These are phyloP conservation scores for Kockiozyma suomiensis DNA, from an alignment of 805 yeast species.

Conservation along the genomic window DNA sequence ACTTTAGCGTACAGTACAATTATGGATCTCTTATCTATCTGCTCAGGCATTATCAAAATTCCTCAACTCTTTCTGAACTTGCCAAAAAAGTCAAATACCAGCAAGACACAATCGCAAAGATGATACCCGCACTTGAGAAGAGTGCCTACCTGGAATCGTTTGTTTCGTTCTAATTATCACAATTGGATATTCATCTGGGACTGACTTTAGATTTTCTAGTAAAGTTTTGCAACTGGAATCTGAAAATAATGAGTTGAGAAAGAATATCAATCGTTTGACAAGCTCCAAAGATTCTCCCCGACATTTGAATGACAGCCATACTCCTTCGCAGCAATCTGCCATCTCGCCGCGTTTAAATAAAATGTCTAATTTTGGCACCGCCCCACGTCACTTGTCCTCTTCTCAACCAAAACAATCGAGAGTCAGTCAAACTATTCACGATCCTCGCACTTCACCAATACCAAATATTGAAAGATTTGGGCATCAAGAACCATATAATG, in stretches of 20 bases:
- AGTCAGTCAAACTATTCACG: neutral
- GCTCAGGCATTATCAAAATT: conserved; percentile 8
- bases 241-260: conserved; percentile 1
- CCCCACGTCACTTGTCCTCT: neutral
- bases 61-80: neutral
- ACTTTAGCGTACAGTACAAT: conserved; percentile 10
- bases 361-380: neutral
- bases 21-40: conserved; percentile 12
- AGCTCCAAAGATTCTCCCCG: neutral
- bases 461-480: neutral
- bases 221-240: neutral
- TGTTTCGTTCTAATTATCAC: neutral
- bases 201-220: neutral
- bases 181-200: neutral
- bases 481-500: neutral
- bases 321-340: neutral
- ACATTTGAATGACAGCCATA: neutral
- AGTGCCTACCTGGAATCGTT: conserved; percentile 7
- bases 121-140: conserved; percentile 17
- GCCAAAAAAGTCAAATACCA: neutral
- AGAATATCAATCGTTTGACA: neutral
- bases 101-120: conserved; percentile 3
- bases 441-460: neutral
- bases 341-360: neutral
- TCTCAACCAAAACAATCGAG: neutral